Conservation (phyloP, 371 early-diverging fungal species). For the Apophysomyces trapeziformis region DNA sequence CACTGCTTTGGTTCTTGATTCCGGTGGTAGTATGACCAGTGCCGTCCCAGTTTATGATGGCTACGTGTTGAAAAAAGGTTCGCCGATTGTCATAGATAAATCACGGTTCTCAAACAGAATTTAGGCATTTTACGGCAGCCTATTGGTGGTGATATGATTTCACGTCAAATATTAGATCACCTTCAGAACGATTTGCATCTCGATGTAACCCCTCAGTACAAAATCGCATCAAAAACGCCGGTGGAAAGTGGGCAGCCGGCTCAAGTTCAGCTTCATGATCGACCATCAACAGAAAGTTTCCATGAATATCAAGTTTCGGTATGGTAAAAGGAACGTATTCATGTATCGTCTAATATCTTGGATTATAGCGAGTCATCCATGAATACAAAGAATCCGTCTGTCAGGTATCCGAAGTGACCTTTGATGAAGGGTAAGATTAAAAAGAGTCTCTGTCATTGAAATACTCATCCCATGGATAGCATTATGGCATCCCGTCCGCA, state of each 20-base stretch:
- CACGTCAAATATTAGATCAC: constrained; percentile 72
- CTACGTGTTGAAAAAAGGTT: constrained; percentile 89
- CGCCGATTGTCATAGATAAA: not conserved
- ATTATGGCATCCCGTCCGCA: constrained; percentile 63
- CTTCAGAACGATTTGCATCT: constrained; percentile 63
- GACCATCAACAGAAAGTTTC: constrained; percentile 70
- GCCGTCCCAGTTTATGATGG: constrained; percentile 96
- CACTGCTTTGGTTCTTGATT: constrained; percentile 91
- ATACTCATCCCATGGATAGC: constrained; percentile 26
- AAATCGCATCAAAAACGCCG: constrained; percentile 72
- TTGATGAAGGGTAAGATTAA: constrained; percentile 67
- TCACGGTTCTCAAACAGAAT: not conserved
- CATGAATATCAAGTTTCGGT: constrained; percentile 71
- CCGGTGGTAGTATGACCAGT: constrained; percentile 85
- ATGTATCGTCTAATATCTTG: not conserved
- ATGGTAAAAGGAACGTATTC: constrained; percentile 11
- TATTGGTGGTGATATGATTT: constrained; percentile 84
- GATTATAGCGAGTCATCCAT: constrained; percentile 61
- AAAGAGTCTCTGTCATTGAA: not conserved
- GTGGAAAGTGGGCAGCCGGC: constrained; percentile 77
- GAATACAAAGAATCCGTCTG: constrained; percentile 95
- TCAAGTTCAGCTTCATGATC: constrained; percentile 53
- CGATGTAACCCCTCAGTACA: constrained; percentile 85
- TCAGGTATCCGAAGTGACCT: constrained; percentile 78
- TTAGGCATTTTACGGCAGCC: constrained; percentile 73